phyloP scores from a whole-genome alignment of 2,329 filamentous ascomycete genomes.

The Magnaporthiopsis rhizophila region DNA sequence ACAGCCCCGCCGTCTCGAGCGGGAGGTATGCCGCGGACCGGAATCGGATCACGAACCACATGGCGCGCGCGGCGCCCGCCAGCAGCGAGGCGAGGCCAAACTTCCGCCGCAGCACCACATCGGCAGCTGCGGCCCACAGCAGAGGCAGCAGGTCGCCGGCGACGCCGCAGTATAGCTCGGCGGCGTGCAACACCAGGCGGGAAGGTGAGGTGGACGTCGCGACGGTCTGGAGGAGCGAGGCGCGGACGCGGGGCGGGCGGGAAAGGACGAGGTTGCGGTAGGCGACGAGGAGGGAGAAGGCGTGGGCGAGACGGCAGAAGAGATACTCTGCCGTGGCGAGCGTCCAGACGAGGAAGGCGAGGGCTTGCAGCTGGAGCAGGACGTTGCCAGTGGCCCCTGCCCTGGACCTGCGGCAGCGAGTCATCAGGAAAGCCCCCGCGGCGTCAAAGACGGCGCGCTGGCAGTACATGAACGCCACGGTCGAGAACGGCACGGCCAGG shows the following conservation, averaged over 20 bases:
- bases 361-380: neutral
- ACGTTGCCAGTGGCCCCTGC: no score
- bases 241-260: slow-evolving; percentile 3
- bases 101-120: neutral
- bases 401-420: no score
- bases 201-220: slow-evolving; percentile 10
- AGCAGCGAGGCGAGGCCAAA: slow-evolving; percentile 11
- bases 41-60: slow-evolving; percentile 20
- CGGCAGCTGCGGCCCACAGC: slow-evolving; percentile 2
- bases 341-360: slow-evolving; percentile 17
- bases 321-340: slow-evolving; percentile 22
- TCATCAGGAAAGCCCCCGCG: slow-evolving; percentile 9
- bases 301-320: slow-evolving; percentile 20
- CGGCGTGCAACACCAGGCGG: neutral
- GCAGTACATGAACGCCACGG: slow-evolving; percentile 12
- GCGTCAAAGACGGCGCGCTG: slow-evolving; percentile 15
- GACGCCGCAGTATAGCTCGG: neutral
- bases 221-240: neutral
- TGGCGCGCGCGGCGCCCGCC: slow-evolving; percentile 4
- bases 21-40: slow-evolving; percentile 30
- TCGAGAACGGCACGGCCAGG: slow-evolving; percentile 14
- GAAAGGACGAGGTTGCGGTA: slow-evolving; percentile 14
- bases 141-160: slow-evolving; percentile 11
- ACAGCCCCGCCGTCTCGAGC: slow-evolving; percentile 28
- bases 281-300: slow-evolving; percentile 20